Evolutionary conservation across 371 early-diverging fungal species (phyloP).

Genomic region (Saksenaea vasiformis): DNA sequence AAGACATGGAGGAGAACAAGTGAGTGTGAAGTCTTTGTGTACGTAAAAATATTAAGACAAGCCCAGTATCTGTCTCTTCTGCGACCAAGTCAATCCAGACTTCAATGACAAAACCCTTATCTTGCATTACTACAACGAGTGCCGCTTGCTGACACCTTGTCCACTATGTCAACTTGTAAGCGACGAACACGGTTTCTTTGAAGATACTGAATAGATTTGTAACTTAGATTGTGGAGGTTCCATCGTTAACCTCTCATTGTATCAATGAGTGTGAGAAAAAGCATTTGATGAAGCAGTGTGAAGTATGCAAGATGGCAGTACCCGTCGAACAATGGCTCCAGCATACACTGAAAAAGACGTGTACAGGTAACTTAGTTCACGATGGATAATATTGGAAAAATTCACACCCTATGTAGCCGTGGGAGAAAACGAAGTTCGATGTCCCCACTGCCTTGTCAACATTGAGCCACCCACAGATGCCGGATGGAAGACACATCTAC

Average conservation of each 20-base stretch:
- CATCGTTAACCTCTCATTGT: slow-evolving; percentile 63
- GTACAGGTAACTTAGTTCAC: slow-evolving; percentile 32
- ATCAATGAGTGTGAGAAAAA: slow-evolving; percentile 65
- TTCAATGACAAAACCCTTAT: slow-evolving; percentile 79
- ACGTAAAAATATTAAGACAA: neutral
- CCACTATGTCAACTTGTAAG: slow-evolving; percentile 26
- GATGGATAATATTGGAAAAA: slow-evolving; percentile 8
- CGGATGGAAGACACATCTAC: slow-evolving; percentile 70
- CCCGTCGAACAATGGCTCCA: slow-evolving; percentile 61
- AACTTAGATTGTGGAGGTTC: slow-evolving; percentile 74
- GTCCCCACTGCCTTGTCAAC: slow-evolving; percentile 65
- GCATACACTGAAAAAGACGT: slow-evolving; percentile 53
- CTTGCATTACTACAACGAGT: slow-evolving; percentile 77
- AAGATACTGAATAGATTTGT: neutral
- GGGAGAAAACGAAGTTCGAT: slow-evolving; percentile 41
- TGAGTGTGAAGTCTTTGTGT: neutral
- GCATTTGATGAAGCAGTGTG: slow-evolving; percentile 65
- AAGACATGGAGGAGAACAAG: neutral
- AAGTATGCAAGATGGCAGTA: slow-evolving; percentile 64
- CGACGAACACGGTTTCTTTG: neutral
- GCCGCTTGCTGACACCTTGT: slow-evolving; percentile 73
- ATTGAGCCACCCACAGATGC: slow-evolving; percentile 61
- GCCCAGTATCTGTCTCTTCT: slow-evolving; percentile 71
- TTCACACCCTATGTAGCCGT: slow-evolving; percentile 6
- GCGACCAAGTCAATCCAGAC: slow-evolving; percentile 64